Percentiles rank a stretch among this genome's conserved stretches.
Conservation (phyloP, 805 yeast genomes). For the Yarrowia osloensis region DNA sequence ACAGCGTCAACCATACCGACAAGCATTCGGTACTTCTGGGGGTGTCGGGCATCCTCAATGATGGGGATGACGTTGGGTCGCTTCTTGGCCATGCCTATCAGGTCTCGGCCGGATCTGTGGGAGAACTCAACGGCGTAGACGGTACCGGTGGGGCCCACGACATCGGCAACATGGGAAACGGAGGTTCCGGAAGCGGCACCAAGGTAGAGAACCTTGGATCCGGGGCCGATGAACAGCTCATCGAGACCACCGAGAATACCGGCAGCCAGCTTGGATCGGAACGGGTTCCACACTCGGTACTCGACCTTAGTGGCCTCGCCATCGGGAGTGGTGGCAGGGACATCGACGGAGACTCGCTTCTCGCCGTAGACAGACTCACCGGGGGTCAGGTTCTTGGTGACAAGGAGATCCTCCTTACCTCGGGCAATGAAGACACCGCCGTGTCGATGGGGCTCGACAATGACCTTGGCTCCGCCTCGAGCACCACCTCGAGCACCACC, state of each 20-base stretch:
- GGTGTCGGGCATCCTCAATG: constrained; percentile 99
- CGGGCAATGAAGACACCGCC: constrained; percentile 98
- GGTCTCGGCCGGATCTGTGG: constrained; percentile 99
- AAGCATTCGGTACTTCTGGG: constrained; percentile 99
- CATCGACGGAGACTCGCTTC: constrained; percentile 92
- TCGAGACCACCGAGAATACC: constrained; percentile 99
- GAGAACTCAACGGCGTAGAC: constrained; percentile 99
- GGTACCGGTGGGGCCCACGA: constrained; percentile 98
- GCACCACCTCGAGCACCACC: constrained; percentile 49
- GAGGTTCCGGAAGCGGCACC: constrained; percentile 99
- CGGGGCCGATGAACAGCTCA: constrained; percentile 96
- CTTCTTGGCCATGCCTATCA: constrained; percentile 99
- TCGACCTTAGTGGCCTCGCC: constrained; percentile 78
- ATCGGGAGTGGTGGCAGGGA: constrained; percentile 79
- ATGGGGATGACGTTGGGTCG: constrained; percentile 98
- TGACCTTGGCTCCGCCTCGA: constrained; percentile 84
- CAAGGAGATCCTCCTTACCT: constrained; percentile 98
- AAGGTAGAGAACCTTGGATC: constrained; percentile 92
- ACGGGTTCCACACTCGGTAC: constrained; percentile 99
- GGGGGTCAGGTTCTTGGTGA: constrained; percentile 95
- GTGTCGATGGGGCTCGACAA: constrained; percentile 94
- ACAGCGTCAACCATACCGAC: constrained; percentile 98
- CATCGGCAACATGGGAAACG: constrained; percentile 96
- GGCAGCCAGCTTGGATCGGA: constrained; percentile 99
- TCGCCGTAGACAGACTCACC: constrained; percentile 99